phyloP scores from a whole-genome alignment of 768 basidiomycete species.

The Podaxis pistillaris region DNA sequence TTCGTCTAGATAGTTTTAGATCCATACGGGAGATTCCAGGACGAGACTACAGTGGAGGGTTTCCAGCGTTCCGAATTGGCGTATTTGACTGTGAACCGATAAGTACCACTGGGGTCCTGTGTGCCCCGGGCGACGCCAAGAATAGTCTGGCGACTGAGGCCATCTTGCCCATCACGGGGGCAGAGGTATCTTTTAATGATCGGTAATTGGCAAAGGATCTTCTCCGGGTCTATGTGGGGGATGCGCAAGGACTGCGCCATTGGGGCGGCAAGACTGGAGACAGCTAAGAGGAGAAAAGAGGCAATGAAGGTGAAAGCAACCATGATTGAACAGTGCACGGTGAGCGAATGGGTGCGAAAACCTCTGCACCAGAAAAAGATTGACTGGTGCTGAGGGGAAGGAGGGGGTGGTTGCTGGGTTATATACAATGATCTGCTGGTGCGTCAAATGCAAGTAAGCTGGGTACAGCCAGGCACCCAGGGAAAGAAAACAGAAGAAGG shows the following conservation, averaged over 20 bases:
- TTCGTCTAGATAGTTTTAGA: not conserved
- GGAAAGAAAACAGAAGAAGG: conserved; percentile 6
- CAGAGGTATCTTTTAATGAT: conserved; percentile 42
- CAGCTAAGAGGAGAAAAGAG: conserved; percentile 30
- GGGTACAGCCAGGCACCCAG: conserved; percentile 1
- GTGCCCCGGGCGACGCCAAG: conserved; percentile 59
- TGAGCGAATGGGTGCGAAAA: conserved; percentile 18
- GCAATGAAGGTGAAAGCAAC: conserved; percentile 30
- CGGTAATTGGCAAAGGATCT: conserved; percentile 47
- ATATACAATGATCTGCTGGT: conserved; percentile 10
- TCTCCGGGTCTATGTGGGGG: conserved; percentile 34
- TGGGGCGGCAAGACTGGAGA: conserved; percentile 25
- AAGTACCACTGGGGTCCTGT: conserved; percentile 43
- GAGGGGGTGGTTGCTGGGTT: conserved; percentile 12
- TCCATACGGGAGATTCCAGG: conserved; percentile 65
- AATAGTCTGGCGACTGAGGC: conserved; percentile 38
- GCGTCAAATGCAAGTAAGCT: not conserved
- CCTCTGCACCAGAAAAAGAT: conserved; percentile 1
- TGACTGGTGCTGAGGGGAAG: conserved; percentile 11
- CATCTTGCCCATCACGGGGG: conserved; percentile 30
- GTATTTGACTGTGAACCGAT: conserved; percentile 66
- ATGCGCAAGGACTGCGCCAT: conserved; percentile 28
- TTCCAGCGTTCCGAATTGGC: conserved; percentile 62
- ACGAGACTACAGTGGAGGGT: conserved; percentile 47
- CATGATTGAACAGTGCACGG: conserved; percentile 25